Percentiles rank a stretch among this genome's conserved stretches.
phyloP scores from a whole-genome alignment of 371 early-diverging fungal genomes.

The Mycotypha africana region DNA sequence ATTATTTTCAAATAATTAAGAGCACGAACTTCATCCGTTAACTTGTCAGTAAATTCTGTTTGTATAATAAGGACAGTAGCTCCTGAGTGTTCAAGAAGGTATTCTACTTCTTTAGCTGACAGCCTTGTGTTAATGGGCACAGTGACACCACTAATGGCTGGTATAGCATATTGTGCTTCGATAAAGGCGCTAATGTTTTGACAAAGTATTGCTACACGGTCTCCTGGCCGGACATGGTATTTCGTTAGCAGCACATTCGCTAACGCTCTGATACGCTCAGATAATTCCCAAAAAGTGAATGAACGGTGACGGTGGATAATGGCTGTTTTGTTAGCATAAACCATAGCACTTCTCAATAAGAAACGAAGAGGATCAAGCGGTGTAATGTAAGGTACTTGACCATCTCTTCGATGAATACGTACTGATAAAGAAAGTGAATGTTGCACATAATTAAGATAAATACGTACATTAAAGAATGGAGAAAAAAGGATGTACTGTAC shows the following conservation, averaged over 20 bases:
- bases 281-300: constrained; percentile 36
- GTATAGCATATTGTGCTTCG: constrained; percentile 63
- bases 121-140: constrained; percentile 66
- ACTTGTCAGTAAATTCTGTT: constrained; percentile 24
- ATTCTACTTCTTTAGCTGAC: constrained; percentile 53
- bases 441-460: no score
- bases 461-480: no score
- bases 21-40: constrained; percentile 3
- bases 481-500: no score
- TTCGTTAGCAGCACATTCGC: constrained; percentile 33
- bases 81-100: constrained; percentile 55
- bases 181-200: constrained; percentile 59
- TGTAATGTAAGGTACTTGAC: constrained; percentile 17
- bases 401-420: constrained; percentile 18
- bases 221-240: constrained; percentile 20
- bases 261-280: constrained; percentile 37
- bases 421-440: no score
- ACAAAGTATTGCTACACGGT: constrained; percentile 55
- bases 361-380: constrained; percentile 47
- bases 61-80: constrained; percentile 53
- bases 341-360: constrained; percentile 46
- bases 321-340: constrained; percentile 45
- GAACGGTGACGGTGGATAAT: constrained; percentile 35
- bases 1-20: constrained; percentile 15
- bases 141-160: constrained; percentile 51